These are phyloP conservation scores for Aquilaria malaccensis DNA, from an alignment of 345 rosid genomes.

Conservation along the genomic window DNA sequence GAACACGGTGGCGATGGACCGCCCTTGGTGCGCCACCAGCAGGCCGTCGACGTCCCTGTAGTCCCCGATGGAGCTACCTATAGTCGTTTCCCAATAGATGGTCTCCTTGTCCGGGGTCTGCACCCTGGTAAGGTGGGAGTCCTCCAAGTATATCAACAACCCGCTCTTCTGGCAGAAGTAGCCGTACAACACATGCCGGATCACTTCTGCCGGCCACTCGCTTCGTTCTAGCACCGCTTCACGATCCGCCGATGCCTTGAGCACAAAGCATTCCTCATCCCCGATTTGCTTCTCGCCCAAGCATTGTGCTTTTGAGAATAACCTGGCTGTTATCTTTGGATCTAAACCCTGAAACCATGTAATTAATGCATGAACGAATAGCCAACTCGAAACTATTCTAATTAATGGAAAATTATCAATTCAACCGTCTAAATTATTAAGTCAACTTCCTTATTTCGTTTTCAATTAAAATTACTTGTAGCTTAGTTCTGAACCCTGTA, in stretches of 20 bases:
- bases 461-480: too few species aligned
- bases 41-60: slow-evolving; percentile 85
- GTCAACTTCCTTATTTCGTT: too few species aligned
- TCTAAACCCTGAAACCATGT: slow-evolving; percentile 56
- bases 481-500: too few species aligned
- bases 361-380: background rate
- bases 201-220: slow-evolving; percentile 85
- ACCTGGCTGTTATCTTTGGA: slow-evolving; percentile 75
- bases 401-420: background rate
- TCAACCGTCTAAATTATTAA: background rate
- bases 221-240: slow-evolving; percentile 66
- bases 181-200: slow-evolving; percentile 88
- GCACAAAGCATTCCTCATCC: slow-evolving; percentile 79
- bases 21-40: slow-evolving; percentile 69
- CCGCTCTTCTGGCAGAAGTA: slow-evolving; percentile 95
- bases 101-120: slow-evolving; percentile 46
- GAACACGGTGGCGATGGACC: slow-evolving; percentile 85
- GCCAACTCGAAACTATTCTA: background rate
- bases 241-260: slow-evolving; percentile 81
- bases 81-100: slow-evolving; percentile 90
- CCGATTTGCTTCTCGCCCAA: slow-evolving; percentile 80
- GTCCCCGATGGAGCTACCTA: slow-evolving; percentile 81
- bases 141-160: slow-evolving; percentile 69
- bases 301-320: slow-evolving; percentile 77
- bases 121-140: slow-evolving; percentile 84